phyloP scores from a whole-genome alignment of 768 basidiomycete species.

The Tricholoma terreum region DNA sequence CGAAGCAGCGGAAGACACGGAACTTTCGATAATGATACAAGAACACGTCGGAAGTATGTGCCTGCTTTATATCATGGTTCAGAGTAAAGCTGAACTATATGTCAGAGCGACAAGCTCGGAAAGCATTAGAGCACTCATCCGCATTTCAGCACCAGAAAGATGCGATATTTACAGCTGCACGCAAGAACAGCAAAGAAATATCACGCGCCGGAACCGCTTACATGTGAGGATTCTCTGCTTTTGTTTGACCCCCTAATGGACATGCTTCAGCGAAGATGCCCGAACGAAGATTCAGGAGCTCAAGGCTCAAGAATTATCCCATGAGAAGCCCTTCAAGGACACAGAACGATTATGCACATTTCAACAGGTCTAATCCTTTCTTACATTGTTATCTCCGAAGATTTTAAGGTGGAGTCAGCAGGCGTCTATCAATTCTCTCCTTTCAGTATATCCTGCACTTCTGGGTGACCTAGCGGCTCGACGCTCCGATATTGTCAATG shows the following conservation, averaged over 20 bases:
- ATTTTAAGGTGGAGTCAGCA: constrained; percentile 9
- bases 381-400: neutral
- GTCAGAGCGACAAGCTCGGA: constrained; percentile 29
- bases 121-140: constrained; percentile 18
- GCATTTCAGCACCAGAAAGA: constrained; percentile 32
- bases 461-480: constrained; percentile 32
- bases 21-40: constrained; percentile 10
- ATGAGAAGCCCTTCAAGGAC: constrained; percentile 24
- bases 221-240: constrained; percentile 21
- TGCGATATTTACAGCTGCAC: constrained; percentile 31
- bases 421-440: constrained; percentile 20
- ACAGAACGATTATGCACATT: constrained; percentile 19
- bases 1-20: neutral
- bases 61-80: constrained; percentile 7
- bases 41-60: constrained; percentile 14
- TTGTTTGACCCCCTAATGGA: neutral
- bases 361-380: constrained; percentile 21
- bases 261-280: constrained; percentile 27
- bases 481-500: constrained; percentile 31
- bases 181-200: constrained; percentile 28
- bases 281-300: constrained; percentile 23
- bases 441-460: constrained; percentile 24
- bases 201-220: constrained; percentile 25
- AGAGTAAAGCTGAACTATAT: neutral
- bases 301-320: constrained; percentile 25